phyloP scores from a whole-genome alignment of 208 protist species.

The Kentomonas sorsogonicus region DNA sequence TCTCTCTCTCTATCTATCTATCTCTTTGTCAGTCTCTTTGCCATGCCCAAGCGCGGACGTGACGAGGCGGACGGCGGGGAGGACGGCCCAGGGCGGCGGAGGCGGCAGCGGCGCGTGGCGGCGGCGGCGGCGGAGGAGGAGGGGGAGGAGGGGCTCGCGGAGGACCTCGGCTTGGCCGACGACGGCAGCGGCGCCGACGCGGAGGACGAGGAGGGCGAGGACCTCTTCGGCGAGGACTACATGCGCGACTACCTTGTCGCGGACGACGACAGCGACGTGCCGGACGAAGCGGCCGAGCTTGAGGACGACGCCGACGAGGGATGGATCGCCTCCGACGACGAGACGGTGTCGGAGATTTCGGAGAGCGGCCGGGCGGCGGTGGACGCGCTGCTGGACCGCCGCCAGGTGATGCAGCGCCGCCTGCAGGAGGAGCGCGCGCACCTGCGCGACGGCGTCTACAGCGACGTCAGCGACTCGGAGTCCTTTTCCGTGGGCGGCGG shows the following conservation, averaged over 20 bases:
- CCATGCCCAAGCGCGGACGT: no score
- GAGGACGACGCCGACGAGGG: constrained; percentile 50
- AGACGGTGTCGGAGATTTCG: constrained; percentile 73
- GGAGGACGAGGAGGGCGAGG: constrained; percentile 72
- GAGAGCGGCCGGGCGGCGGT: constrained; percentile 64
- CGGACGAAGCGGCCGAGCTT: no score
- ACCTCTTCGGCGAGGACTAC: constrained; percentile 87
- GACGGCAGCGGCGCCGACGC: constrained; percentile 20
- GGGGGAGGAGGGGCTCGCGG: constrained; percentile 11
- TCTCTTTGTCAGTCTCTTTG: background rate
- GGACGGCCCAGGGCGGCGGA: no score
- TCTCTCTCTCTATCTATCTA: constrained; percentile 4
- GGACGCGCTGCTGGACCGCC: constrained; percentile 69
- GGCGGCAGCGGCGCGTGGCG: no score
- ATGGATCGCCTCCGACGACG: constrained; percentile 69
- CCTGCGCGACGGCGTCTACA: constrained; percentile 81
- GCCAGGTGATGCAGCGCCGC: constrained; percentile 46
- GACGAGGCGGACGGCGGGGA: no score
- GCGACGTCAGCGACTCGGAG: constrained; percentile 61
- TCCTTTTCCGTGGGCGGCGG: constrained; percentile 26
- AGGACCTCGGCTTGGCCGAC: constrained; percentile 13
- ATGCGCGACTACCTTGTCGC: constrained; percentile 82
- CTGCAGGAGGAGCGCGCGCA: constrained; percentile 60
- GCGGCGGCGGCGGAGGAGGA: no score
- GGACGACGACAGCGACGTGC: constrained; percentile 72